A percentile compares a stretch with the other conserved stretches of the same genome.
Conservation (phyloP, 441 rosid genomes). For the Jatropha multifida region DNA sequence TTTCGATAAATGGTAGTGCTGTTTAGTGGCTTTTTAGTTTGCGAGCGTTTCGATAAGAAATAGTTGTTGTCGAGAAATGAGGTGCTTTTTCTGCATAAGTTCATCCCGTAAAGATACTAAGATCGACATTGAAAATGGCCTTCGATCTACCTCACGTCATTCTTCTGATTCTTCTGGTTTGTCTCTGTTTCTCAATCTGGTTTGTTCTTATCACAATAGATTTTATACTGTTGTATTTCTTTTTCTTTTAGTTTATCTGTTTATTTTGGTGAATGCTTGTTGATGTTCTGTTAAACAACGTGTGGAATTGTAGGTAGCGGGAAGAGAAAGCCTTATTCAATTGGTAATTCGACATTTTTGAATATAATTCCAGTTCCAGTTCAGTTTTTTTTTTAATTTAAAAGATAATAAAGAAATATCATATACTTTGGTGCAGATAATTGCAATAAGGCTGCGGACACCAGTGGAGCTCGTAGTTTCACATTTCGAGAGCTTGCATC, state of each 20-base stretch:
- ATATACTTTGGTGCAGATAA: constrained; percentile 34
- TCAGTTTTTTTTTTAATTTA: not conserved
- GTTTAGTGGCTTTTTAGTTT: not conserved
- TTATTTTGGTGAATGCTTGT: not conserved
- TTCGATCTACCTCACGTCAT: constrained; percentile 49
- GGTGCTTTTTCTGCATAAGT: constrained; percentile 74
- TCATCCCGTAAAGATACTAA: constrained; percentile 44
- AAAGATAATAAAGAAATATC: not conserved
- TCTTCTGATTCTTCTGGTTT: constrained; percentile 52
- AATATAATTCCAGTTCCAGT: not conserved
- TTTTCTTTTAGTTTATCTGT: not conserved
- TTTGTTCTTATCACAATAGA: not conserved
- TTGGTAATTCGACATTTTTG: constrained; percentile 26
- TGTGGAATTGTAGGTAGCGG: constrained; percentile 31
- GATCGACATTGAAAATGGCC: constrained; percentile 54
- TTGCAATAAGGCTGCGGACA: constrained; percentile 24
- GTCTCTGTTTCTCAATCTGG: not conserved
- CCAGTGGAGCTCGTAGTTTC: constrained; percentile 66
- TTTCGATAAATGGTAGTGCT: not conserved
- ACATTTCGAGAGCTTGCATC: constrained; percentile 85
- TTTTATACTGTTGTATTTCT: too few species aligned
- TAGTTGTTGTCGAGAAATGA: constrained; percentile 34
- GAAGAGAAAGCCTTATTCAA: constrained; percentile 31
- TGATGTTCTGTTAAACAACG: not conserved
- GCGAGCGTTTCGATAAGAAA: not conserved